These are phyloP conservation scores for Huiozyma naganishii DNA, from an alignment of 805 yeast species.

Conservation along the genomic window DNA sequence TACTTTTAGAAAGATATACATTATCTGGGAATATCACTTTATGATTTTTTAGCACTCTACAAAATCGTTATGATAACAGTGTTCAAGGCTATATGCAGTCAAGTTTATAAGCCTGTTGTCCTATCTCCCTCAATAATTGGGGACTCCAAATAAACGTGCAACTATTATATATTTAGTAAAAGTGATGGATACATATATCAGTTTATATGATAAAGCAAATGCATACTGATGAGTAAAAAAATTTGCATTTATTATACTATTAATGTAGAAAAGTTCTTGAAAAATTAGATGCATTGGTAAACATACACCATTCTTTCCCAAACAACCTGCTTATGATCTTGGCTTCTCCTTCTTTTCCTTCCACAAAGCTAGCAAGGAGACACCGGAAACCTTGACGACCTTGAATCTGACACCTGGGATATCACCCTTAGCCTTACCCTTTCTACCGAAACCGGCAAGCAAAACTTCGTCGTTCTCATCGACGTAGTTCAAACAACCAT, in stretches of 20 bases:
- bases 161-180: neutral
- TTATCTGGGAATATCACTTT: neutral
- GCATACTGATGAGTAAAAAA: too few relatives aligned
- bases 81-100: too few relatives aligned
- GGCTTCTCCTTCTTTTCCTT: conserved; percentile 99
- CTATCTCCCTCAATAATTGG: too few relatives aligned
- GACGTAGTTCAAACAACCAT: conserved; percentile 99
- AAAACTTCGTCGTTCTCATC: conserved; percentile 99
- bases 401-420: conserved; percentile 99
- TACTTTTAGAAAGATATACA: neutral
- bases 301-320: too few relatives aligned
- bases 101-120: too few relatives aligned
- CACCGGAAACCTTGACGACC: conserved; percentile 99
- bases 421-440: conserved; percentile 99
- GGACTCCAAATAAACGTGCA: neutral
- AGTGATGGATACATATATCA: neutral
- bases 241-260: too few relatives aligned
- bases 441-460: conserved; percentile 99
- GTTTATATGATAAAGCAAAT: neutral
- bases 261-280: too few relatives aligned
- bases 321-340: conserved; percentile 62
- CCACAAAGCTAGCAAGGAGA: conserved; percentile 98
- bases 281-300: too few relatives aligned
- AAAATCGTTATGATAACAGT: neutral
- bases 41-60: neutral